Conservation (phyloP, 2,329 filamentous ascomycete species). For the Aspergillus pseudotamarii region DNA sequence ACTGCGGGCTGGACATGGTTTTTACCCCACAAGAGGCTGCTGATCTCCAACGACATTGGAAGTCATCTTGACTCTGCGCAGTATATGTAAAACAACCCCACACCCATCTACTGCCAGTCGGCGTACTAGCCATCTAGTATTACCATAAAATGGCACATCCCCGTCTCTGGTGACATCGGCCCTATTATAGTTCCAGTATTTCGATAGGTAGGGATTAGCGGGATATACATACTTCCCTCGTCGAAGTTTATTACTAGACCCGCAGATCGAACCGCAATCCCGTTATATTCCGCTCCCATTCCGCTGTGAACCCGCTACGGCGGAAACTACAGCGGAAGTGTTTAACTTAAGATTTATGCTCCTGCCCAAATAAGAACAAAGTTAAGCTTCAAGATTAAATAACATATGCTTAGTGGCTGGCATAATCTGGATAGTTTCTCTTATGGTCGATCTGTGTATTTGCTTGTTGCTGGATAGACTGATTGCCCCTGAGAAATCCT, state of each 20-base stretch:
- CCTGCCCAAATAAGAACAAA: not conserved
- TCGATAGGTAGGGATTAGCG: not conserved
- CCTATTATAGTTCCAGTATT: not conserved
- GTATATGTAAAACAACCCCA: not conserved
- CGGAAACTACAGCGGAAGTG: not conserved
- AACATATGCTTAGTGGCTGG: not conserved
- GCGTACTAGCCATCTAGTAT: not conserved
- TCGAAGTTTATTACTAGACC: not conserved
- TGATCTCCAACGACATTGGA: too few relatives aligned
- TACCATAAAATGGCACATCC: not conserved
- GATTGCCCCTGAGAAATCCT: not conserved
- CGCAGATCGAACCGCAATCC: not conserved
- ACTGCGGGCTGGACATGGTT: rapidly evolving
- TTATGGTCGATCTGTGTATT: not conserved
- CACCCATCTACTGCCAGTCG: not conserved
- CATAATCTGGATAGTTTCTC: not conserved
- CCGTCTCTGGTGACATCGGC: too few relatives aligned
- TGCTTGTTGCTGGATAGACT: not conserved
- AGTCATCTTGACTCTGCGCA: not conserved
- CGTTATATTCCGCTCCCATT: not conserved
- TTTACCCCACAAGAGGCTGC: not conserved
- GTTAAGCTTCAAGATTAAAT: not conserved
- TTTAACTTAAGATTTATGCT: not conserved
- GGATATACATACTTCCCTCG: not conserved
- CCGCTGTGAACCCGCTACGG: not conserved